Base-by-base conservation (phyloP, 1,284 basidiomycete species). In the Tylopilus sp. region DNA sequence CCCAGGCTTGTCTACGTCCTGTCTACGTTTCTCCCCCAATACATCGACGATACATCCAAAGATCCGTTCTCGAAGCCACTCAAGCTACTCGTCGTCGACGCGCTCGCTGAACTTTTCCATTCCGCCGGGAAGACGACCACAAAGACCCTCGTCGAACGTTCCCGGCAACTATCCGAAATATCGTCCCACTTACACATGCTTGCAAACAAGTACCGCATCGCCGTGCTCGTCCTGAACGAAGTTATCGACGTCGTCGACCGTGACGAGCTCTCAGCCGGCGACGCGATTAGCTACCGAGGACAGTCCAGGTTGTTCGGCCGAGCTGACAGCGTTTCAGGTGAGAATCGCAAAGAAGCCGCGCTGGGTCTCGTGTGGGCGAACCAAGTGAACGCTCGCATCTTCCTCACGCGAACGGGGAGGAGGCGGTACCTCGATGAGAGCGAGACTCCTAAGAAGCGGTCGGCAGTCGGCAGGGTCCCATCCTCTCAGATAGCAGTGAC, bases 351-450 rank as follows among this genome's bases (percentile, higher is more conserved):
- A 61, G 88, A 93, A 67, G 92, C 89, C 0, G 81, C 80, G 33
- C 70, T 97, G 2, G 94, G 94, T 0, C 81, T 95, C 42, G 84
- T 84, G 2, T 97, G 94, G 94, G 86, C 92, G 9, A 95, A 95
- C 65, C 86, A 89, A 54, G 74, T 97, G 51, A 94, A 94, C 55
- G 76, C 76, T 4, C 78, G 94, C 11, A 77, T 97, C 48, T 85
- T 96, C 77, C 74, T 96, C 41, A 81, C 78, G 40, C 78, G 90
- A 15, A 94, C 92, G 0, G 79, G 79, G 6, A 74, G 90, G 49
- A 74, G 85, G 51, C 74, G 81, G 33, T 73, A 82, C 54, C 57
- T 87, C 8, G 71, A 76, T 29, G 70, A 68, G 36, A 36, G 26
- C 16, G 63, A 68, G 37, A 49, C 33, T 1, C 48, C 51, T 0